Conservation (phyloP, 805 yeast genomes). For the Saturnispora gosingensis region DNA sequence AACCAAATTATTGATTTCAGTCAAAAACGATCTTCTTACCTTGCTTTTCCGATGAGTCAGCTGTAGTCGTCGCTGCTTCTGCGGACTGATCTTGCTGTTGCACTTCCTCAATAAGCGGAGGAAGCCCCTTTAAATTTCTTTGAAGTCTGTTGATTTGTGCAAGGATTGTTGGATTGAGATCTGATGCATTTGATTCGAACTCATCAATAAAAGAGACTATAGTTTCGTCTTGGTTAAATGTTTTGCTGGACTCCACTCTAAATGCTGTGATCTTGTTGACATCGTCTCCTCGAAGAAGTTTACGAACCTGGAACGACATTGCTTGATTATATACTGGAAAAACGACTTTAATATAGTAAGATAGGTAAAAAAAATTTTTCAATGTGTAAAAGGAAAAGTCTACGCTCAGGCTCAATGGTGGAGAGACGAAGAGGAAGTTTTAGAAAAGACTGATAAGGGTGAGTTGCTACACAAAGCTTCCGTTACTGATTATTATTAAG, state of each 20-base stretch:
- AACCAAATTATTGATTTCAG: not conserved
- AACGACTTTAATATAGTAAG: not conserved
- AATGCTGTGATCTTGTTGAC: conserved; percentile 10
- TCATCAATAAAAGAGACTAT: conserved; percentile 10
- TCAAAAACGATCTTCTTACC: conserved; percentile 7
- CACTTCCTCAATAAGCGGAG: conserved; percentile 27
- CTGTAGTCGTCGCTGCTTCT: not conserved
- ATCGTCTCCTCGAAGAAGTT: conserved; percentile 10
- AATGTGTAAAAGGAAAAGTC: not conserved
- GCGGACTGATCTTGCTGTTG: not conserved
- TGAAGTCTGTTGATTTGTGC: conserved; percentile 30
- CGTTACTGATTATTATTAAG: too few species aligned
- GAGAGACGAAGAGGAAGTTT: not conserved
- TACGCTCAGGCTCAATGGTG: not conserved
- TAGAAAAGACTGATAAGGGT: not conserved
- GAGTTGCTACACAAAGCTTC: too few species aligned
- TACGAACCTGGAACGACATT: conserved; percentile 8
- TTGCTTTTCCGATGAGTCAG: not conserved
- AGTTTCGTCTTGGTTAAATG: conserved; percentile 11
- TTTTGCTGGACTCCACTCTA: conserved; percentile 11
- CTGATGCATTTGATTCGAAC: conserved; percentile 14
- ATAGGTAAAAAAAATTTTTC: not conserved
- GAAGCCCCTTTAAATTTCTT: conserved; percentile 30
- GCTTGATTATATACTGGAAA: not conserved
- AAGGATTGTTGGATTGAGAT: conserved; percentile 22